phyloP scores from a whole-genome alignment of 192 early-diverging fungal species.

The Backusella morwellensis region DNA sequence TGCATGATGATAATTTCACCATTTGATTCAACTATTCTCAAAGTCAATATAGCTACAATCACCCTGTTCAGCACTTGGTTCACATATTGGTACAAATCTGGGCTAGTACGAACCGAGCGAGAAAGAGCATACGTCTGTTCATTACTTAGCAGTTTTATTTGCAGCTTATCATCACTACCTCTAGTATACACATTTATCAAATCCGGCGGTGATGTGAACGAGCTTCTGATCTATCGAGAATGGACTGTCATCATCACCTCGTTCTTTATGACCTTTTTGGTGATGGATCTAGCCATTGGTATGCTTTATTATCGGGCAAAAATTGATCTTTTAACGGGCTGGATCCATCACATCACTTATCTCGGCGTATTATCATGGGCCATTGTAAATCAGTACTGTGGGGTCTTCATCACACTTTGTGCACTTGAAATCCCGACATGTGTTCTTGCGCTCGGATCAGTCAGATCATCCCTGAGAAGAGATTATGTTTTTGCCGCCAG shows the following conservation, averaged over 20 bases:
- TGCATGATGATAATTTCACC: not conserved
- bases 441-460: constrained; percentile 50
- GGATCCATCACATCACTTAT: constrained; percentile 63
- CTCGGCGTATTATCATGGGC: constrained; percentile 37
- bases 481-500: constrained; percentile 51
- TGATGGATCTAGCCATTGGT: constrained; percentile 56
- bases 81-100: not conserved
- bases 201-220: constrained; percentile 2
- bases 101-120: not conserved
- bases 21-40: not conserved
- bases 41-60: not conserved
- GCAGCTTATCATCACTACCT: constrained; percentile 20
- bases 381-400: constrained; percentile 16
- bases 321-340: constrained; percentile 54
- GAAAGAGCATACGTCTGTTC: constrained; percentile 30
- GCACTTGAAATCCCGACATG: constrained; percentile 60
- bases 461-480: constrained; percentile 43
- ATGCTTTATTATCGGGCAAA: constrained; percentile 49
- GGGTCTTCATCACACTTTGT: constrained; percentile 48
- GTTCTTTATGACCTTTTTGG: constrained; percentile 53
- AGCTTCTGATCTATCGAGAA: constrained; percentile 16
- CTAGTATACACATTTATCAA: constrained; percentile 11
- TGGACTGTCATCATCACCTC: constrained; percentile 39
- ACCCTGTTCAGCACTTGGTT: not conserved
- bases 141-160: constrained; percentile 28